A percentile compares a stretch with the other conserved stretches of the same genome.
Conservation (phyloP, 73 alveolate species). For the Blepharisma japonicum region DNA sequence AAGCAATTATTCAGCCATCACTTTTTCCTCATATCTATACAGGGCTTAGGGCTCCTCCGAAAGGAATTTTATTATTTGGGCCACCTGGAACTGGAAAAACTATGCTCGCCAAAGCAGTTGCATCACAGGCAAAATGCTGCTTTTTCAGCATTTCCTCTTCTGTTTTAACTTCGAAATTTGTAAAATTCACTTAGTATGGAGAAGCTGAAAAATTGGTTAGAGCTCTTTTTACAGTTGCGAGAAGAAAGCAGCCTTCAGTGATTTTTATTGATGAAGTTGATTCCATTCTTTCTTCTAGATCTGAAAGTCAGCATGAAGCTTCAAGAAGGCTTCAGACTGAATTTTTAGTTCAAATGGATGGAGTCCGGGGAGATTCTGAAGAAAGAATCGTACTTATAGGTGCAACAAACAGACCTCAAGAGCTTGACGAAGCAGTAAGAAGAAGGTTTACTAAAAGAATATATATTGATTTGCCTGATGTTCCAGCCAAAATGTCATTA, state of each 20-base stretch:
- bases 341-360: constrained; percentile 89
- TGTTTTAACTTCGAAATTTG: constrained; percentile 81
- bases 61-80: constrained; percentile 91
- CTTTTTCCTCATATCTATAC: constrained; percentile 83
- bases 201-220: constrained; percentile 66
- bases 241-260: constrained; percentile 74
- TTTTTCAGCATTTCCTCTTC: constrained; percentile 87
- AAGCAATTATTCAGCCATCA: constrained; percentile 85
- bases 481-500: constrained; percentile 48
- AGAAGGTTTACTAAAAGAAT: constrained; percentile 83
- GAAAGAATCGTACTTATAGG: constrained; percentile 66
- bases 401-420: constrained; percentile 96
- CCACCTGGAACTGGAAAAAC: constrained; percentile 98
- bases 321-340: constrained; percentile 85
- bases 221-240: constrained; percentile 86
- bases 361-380: constrained; percentile 57
- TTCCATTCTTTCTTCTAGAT: constrained; percentile 78
- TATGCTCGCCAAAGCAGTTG: constrained; percentile 93
- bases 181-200: constrained; percentile 78
- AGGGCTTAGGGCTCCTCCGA: constrained; percentile 94
- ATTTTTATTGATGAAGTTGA: constrained; percentile 95
- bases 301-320: constrained; percentile 74
- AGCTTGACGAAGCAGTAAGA: constrained; percentile 89
- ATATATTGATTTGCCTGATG: constrained; percentile 36
- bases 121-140: constrained; percentile 74